Conservation (phyloP, 345 rosid species). For the Sonneratia alba region DNA sequence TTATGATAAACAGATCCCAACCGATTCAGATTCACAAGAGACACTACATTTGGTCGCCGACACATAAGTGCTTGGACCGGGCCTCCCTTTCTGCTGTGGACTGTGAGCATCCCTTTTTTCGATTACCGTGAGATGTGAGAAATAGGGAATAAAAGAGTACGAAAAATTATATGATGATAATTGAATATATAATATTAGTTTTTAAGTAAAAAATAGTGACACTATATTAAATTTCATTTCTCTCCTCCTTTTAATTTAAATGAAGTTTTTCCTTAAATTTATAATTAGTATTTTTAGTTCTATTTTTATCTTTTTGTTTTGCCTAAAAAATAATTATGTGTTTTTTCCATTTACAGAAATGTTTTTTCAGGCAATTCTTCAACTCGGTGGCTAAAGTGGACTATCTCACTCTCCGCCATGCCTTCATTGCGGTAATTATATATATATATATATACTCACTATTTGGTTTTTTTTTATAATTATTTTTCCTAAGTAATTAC, state of each 20-base stretch:
- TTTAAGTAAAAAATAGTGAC: too few species aligned
- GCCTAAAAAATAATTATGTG: background rate
- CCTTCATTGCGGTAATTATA: slow-evolving; percentile 45
- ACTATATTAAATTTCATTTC: too few species aligned
- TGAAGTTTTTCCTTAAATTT: background rate
- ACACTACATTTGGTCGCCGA: slow-evolving; percentile 67
- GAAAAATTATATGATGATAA: too few species aligned
- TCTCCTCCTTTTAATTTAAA: background rate
- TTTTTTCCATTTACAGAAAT: slow-evolving; percentile 33
- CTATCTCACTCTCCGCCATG: slow-evolving; percentile 70
- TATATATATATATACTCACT: background rate
- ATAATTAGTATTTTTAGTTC: background rate
- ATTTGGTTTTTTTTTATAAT: too few species aligned
- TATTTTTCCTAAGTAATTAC: too few species aligned
- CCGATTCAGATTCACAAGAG: slow-evolving; percentile 51
- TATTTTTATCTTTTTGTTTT: too few species aligned
- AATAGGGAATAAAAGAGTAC: too few species aligned
- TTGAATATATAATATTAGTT: background rate
- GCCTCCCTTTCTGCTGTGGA: slow-evolving; percentile 35
- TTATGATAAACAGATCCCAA: slow-evolving; percentile 35
- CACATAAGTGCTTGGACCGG: slow-evolving; percentile 37
- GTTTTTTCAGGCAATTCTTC: slow-evolving; percentile 64
- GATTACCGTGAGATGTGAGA: too few species aligned
- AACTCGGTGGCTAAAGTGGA: slow-evolving; percentile 64
- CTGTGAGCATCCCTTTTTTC: slow-evolving; percentile 23